Conservation (phyloP, 2,329 filamentous ascomycete species). For the Neonectria ditissima region DNA sequence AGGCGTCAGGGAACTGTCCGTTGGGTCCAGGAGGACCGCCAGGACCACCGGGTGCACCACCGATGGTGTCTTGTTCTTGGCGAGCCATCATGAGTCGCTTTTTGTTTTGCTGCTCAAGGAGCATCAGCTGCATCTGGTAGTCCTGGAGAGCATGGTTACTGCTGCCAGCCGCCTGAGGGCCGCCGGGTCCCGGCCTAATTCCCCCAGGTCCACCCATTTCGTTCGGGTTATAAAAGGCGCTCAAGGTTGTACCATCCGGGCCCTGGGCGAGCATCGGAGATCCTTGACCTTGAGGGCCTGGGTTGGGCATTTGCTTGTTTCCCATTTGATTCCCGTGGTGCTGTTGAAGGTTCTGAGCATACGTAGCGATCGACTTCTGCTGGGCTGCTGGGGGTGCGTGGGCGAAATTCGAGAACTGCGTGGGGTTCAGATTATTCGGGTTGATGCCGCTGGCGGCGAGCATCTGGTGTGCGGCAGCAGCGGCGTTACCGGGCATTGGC, state of each 20-base stretch:
- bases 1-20: constrained; percentile 76
- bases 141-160: constrained; percentile 87
- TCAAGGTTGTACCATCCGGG: constrained; percentile 70
- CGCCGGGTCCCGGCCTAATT: constrained; percentile 68
- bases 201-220: constrained; percentile 68
- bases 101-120: constrained; percentile 89
- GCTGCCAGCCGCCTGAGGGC: constrained; percentile 58
- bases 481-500: constrained; percentile 69
- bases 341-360: constrained; percentile 85
- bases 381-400: constrained; percentile 71
- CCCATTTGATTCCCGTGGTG: constrained; percentile 86
- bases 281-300: constrained; percentile 78
- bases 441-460: constrained; percentile 79
- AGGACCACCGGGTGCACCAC: constrained; percentile 64
- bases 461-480: constrained; percentile 68
- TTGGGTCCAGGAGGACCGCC: constrained; percentile 67
- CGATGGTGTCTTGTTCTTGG: constrained; percentile 77
- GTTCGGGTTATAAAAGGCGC: constrained; percentile 71
- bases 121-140: constrained; percentile 91
- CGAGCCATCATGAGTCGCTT: constrained; percentile 87
- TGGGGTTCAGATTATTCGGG: constrained; percentile 76
- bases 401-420: constrained; percentile 77
- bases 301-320: constrained; percentile 82
- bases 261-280: constrained; percentile 85
- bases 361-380: constrained; percentile 87